Evolutionary conservation across 2,329 filamentous ascomycete species (phyloP).

Genomic region (Pseudocercospora musae): DNA sequence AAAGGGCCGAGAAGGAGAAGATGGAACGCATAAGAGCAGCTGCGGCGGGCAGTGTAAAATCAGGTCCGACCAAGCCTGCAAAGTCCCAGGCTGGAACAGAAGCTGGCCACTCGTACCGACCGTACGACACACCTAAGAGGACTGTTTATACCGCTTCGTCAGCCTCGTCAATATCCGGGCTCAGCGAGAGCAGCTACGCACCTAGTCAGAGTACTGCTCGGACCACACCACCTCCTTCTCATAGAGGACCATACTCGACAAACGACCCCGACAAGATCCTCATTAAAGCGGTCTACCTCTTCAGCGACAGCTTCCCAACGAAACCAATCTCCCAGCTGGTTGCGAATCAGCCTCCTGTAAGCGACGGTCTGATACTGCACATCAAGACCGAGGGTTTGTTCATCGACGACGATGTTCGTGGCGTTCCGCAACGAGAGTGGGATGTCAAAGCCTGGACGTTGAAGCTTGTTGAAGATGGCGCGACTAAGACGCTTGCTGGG

Average conservation of each 20-base stretch:
- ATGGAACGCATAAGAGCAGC: slow-evolving; percentile 25
- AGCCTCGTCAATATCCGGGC: slow-evolving; percentile 45
- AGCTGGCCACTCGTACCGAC: slow-evolving; percentile 49
- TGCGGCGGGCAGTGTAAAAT: slow-evolving; percentile 32
- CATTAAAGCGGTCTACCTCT: slow-evolving; percentile 87
- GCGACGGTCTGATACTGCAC: slow-evolving; percentile 85
- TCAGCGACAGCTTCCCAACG: slow-evolving; percentile 82
- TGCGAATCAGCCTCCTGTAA: slow-evolving; percentile 78
- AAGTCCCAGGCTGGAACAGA: slow-evolving; percentile 60
- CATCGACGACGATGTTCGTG: slow-evolving; percentile 91
- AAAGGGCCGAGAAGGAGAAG: slow-evolving; percentile 25
- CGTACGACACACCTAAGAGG: slow-evolving; percentile 38
- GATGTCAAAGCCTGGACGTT: slow-evolving; percentile 98
- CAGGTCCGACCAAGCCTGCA: slow-evolving; percentile 37
- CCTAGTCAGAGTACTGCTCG: slow-evolving; percentile 78
- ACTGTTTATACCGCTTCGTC: slow-evolving; percentile 45
- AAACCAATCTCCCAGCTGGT: slow-evolving; percentile 90
- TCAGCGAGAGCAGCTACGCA: slow-evolving; percentile 83
- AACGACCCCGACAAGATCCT: slow-evolving; percentile 95
- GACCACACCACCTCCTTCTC: slow-evolving; percentile 75
- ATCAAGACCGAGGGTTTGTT: slow-evolving; percentile 94
- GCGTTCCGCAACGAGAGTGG: slow-evolving; percentile 94
- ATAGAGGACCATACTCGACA: slow-evolving; percentile 75
- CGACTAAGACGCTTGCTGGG: slow-evolving; percentile 36
- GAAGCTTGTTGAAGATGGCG: slow-evolving; percentile 71